Conservation (phyloP, 345 rosid genomes). For the Linum tenue region DNA sequence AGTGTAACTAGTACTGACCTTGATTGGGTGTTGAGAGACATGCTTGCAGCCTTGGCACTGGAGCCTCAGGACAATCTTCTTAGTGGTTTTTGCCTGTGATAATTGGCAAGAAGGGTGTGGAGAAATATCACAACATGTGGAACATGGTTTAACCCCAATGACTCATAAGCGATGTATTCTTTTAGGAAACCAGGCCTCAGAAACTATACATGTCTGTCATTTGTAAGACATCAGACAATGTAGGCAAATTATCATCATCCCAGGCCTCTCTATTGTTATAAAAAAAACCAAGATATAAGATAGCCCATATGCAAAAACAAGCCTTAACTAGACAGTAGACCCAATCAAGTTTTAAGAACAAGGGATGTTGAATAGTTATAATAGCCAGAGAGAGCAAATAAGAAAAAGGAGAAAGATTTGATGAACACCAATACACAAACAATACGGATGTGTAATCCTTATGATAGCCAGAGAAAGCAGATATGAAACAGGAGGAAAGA, state of each 20-base stretch:
- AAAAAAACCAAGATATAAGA: neutral
- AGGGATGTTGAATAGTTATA: too few species aligned
- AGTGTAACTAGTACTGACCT: neutral
- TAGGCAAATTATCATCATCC: slow-evolving; percentile 6
- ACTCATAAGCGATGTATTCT: neutral
- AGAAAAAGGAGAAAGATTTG: too few species aligned
- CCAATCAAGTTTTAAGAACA: too few species aligned
- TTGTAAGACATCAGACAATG: slow-evolving; percentile 6
- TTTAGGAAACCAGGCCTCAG: neutral
- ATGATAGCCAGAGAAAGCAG: too few species aligned
- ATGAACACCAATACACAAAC: too few species aligned
- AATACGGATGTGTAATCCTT: too few species aligned
- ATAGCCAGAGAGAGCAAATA: too few species aligned
- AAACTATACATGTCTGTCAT: neutral
- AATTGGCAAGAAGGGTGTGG: neutral
- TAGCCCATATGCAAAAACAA: too few species aligned
- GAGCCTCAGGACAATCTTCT: slow-evolving; percentile 5
- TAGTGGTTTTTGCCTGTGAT: neutral
- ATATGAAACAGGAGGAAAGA: too few species aligned
- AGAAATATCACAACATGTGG: neutral
- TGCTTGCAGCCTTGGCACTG: neutral
- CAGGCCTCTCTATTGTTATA: neutral
- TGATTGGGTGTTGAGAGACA: neutral
- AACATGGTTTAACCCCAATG: neutral
- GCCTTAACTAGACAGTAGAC: too few species aligned